Base-by-base conservation (phyloP, 1,139 yeast species). In the Yamadazyma spencermartinsiae region DNA sequence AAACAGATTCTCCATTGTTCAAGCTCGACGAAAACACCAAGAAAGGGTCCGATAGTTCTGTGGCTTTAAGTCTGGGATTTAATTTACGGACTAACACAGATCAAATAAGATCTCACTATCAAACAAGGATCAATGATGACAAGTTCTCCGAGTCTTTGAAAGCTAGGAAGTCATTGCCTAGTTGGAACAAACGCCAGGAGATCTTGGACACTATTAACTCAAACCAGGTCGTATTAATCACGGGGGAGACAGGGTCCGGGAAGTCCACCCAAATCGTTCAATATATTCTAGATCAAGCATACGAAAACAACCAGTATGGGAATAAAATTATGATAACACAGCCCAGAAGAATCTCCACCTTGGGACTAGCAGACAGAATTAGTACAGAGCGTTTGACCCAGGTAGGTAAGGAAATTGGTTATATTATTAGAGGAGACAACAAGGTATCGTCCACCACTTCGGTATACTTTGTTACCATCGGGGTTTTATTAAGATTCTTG, bases 171-270 rank as follows among this genome's bases (percentile, higher is more conserved):
- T 56, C 58, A 3, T 63, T 92, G 24, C 98, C 98, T 0, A 98
- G 98, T 0, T 90, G 96, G 95, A 58, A 66, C 10, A 84, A 83
- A 55, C 72, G 68, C 36, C 63, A 74, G 0, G 68, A 73, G 4
- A 71, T 92, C 33, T 70, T 86, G 1, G 55, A 75, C 0, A 60
- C 80, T 3, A 78, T 92, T 4, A 67, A 72, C 27, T 48, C 67
- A 0, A 77, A 85, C 51, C 79, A 79, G 46, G 85, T 88, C 2
- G 80, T 87, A 3, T 63, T 92, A 29, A 76, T 92, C 26, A 92
- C 98, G 1, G 98, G 98, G 58, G 98, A 92, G 59, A 92, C 98
- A 0, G 98, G 98, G 50, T 88, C 96, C 0, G 97, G 97, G 48
- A 89, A 89, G 55, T 86, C 96, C 0, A 89, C 97, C 0, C 97